phyloP scores from a whole-genome alignment of 1,284 basidiomycete species.

The Malassezia cuniculi region DNA sequence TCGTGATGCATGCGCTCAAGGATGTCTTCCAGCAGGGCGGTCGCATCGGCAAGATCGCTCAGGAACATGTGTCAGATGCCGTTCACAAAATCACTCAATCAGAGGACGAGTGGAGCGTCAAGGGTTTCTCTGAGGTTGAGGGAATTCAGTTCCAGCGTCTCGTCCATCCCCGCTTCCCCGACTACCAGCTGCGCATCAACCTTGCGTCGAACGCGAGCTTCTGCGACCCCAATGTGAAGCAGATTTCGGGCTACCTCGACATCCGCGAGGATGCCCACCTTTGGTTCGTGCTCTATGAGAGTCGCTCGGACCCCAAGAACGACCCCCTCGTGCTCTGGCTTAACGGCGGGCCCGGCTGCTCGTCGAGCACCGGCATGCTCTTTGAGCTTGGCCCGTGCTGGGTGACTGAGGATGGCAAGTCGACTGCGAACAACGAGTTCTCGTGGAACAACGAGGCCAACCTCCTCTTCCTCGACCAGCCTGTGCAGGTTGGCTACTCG shows the following conservation, averaged over 20 bases:
- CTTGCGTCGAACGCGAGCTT: constrained; percentile 43
- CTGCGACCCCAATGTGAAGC: constrained; percentile 70
- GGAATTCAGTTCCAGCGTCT: too few relatives aligned
- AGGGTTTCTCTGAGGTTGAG: too few relatives aligned
- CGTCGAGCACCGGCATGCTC: constrained; percentile 50
- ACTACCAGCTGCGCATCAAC: constrained; percentile 60
- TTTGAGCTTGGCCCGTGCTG: constrained; percentile 76
- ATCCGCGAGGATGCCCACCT: constrained; percentile 70
- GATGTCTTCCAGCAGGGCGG: too few relatives aligned
- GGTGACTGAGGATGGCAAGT: constrained; percentile 57
- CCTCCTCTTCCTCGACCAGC: constrained; percentile 67
- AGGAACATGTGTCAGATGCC: too few relatives aligned
- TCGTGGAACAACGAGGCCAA: constrained; percentile 64
- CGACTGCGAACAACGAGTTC: constrained; percentile 60
- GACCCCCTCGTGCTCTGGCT: constrained; percentile 79
- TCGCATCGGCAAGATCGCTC: too few relatives aligned
- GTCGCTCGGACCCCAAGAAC: constrained; percentile 57
- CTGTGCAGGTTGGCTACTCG: constrained; percentile 70
- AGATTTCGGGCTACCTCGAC: constrained; percentile 73
- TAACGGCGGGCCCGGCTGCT: constrained; percentile 62
- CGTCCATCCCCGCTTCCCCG: constrained; percentile 57
- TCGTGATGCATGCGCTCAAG: too few relatives aligned
- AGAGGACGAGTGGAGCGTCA: too few relatives aligned
- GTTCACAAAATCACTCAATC: too few relatives aligned
- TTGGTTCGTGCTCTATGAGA: constrained; percentile 82